phyloP scores from a whole-genome alignment of 1,284 basidiomycete genomes.

The Ganoderma multipileum region DNA sequence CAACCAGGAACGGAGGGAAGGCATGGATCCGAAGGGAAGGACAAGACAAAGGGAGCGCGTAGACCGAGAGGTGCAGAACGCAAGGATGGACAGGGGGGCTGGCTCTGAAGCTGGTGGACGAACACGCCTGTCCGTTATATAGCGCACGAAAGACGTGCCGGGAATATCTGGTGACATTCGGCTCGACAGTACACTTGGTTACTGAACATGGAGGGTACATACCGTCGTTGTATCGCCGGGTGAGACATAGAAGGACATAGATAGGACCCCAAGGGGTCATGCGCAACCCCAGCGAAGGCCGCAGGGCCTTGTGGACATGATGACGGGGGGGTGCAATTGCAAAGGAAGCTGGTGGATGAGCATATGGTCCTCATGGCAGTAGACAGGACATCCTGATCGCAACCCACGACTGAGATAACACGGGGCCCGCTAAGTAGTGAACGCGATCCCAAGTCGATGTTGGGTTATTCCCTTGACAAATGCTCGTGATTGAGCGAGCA shows the following conservation, averaged over 20 bases:
- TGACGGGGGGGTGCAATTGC: background rate
- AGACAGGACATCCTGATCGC: background rate
- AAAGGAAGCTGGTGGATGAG: background rate
- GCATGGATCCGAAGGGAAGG: background rate
- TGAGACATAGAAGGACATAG: background rate
- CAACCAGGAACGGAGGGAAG: background rate
- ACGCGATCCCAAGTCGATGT: background rate
- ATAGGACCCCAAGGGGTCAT: background rate
- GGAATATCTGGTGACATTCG: background rate
- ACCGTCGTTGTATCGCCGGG: background rate
- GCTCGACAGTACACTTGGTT: background rate
- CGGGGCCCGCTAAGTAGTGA: background rate
- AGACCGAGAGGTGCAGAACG: background rate
- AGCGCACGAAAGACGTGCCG: background rate
- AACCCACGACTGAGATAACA: background rate
- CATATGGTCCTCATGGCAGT: background rate
- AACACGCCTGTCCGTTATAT: background rate
- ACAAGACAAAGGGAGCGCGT: background rate
- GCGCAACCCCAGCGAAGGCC: background rate
- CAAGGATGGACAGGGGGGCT: background rate
- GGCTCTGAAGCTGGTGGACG: background rate
- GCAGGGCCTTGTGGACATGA: background rate
- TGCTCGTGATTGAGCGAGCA: background rate
- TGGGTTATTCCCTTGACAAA: background rate
- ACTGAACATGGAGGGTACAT: background rate